Percentiles rank a stretch among this genome's conserved stretches.
Conservation (phyloP, 805 yeast species). For the Starmerella lactis-condensi region DNA sequence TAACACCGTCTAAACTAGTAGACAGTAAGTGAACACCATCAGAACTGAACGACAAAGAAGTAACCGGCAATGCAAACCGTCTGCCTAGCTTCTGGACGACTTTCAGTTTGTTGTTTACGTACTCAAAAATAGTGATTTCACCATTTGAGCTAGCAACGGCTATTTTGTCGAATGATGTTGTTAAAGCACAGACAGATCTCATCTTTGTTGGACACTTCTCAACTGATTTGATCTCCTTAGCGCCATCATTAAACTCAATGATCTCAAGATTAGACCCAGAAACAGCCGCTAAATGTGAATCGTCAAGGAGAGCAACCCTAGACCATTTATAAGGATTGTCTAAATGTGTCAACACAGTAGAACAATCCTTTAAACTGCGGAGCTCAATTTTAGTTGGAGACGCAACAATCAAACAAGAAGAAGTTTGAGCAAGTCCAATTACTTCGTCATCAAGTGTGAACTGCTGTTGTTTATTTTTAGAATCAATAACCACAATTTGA, state of each 20-base stretch:
- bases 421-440: too few relatives aligned
- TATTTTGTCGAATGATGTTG: constrained; percentile 7
- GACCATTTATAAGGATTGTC: too few relatives aligned
- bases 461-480: too few relatives aligned
- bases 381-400: too few relatives aligned
- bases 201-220: constrained; percentile 1
- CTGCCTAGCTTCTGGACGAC: constrained; percentile 3
- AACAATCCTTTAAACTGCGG: too few relatives aligned
- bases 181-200: constrained; percentile 12
- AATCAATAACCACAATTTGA: too few relatives aligned
- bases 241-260: constrained; percentile 6
- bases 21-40: constrained; percentile 10
- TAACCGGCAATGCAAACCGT: constrained; percentile 15
- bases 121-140: constrained; percentile 14
- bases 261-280: constrained; percentile 6
- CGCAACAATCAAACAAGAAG: too few relatives aligned
- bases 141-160: constrained; percentile 14
- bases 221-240: not conserved
- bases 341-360: too few relatives aligned
- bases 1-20: constrained; percentile 15
- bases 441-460: too few relatives aligned
- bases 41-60: constrained; percentile 11
- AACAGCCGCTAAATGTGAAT: too few relatives aligned
- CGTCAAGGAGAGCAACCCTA: too few relatives aligned
- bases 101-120: constrained; percentile 2